Conservation (phyloP, 176 grass and related monocot species). For the Carex cristatella region DNA sequence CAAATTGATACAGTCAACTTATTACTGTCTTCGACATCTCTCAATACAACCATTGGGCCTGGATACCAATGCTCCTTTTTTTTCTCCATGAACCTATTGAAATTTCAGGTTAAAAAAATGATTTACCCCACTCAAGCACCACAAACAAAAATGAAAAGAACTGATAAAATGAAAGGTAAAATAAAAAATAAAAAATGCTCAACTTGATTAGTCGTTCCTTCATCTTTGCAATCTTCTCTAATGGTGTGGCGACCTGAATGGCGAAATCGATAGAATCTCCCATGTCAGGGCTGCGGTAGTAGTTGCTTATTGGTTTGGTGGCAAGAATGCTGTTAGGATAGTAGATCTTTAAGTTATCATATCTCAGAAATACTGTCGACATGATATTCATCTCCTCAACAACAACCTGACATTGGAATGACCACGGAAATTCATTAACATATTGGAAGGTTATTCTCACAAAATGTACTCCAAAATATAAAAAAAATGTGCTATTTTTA, state of each 20-base stretch:
- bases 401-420: conserved; percentile 44
- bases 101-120: background rate
- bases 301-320: conserved; percentile 60
- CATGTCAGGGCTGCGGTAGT: conserved; percentile 94
- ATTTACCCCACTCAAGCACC: background rate
- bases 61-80: conserved; percentile 98
- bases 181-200: conserved; percentile 2
- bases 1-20: conserved; percentile 72
- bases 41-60: conserved; percentile 54
- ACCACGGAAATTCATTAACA: background rate
- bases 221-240: conserved; percentile 78
- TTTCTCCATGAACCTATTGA: conserved; percentile 69
- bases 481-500: no score
- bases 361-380: conserved; percentile 79
- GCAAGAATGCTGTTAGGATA: conserved; percentile 84
- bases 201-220: conserved; percentile 78
- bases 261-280: conserved; percentile 76
- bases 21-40: conserved; percentile 73
- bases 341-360: conserved; percentile 87
- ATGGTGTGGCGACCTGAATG: conserved; percentile 63
- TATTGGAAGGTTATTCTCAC: background rate
- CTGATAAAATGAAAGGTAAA: background rate
- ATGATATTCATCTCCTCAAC: conserved; percentile 99
- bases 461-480: background rate
- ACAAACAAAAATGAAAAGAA: background rate